Conservation (phyloP, 805 yeast genomes). For the Tetrapisispora pingtungensis region DNA sequence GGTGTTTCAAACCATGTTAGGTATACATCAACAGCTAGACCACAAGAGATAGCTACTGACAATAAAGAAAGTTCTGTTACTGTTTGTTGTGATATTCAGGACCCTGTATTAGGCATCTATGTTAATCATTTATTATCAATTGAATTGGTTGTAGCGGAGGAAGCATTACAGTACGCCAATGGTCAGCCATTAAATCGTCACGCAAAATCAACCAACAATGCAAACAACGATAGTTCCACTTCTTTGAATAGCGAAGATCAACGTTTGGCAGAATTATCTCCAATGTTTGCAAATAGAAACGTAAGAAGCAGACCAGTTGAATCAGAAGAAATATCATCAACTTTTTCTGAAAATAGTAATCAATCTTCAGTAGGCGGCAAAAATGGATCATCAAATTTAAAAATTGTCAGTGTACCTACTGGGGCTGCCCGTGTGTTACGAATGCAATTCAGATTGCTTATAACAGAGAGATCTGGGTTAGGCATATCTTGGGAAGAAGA, state of each 20-base stretch:
- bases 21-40: conserved; percentile 34
- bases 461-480: conserved; percentile 87
- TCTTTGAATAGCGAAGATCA: conserved; percentile 23
- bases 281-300: conserved; percentile 33
- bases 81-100: conserved; percentile 71
- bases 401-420: conserved; percentile 60
- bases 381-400: conserved; percentile 4
- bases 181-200: conserved; percentile 20
- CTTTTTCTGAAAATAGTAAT: conserved; percentile 6
- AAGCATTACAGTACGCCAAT: conserved; percentile 39
- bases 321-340: conserved; percentile 14
- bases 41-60: conserved; percentile 6
- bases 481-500: conserved; percentile 99
- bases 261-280: conserved; percentile 36
- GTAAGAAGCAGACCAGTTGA: conserved; percentile 15
- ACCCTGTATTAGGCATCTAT: conserved; percentile 66
- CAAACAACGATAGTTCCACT: neutral
- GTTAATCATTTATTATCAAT: conserved; percentile 70
- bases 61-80: conserved; percentile 30
- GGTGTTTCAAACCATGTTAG: conserved; percentile 38
- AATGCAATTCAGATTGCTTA: conserved; percentile 80
- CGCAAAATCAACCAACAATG: neutral
- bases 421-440: conserved; percentile 92
- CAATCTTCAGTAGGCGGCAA: neutral
- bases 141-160: conserved; percentile 94